These are phyloP conservation scores for Breynia disticha DNA, from an alignment of 441 rosid species.

Conservation along the genomic window DNA sequence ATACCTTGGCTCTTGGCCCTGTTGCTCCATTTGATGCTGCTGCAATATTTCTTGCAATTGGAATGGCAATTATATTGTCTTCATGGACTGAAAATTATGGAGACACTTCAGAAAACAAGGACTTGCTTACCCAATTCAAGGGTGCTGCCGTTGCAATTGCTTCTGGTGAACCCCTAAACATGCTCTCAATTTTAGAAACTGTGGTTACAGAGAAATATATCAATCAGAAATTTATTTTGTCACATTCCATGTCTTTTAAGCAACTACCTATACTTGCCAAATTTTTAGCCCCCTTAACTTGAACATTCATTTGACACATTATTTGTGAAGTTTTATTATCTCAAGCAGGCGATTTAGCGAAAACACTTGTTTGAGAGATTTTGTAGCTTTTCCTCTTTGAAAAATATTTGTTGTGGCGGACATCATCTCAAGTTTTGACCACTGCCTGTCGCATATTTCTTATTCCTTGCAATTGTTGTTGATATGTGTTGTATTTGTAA, in stretches of 20 bases:
- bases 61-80: conserved; percentile 81
- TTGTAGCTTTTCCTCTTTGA: too few species aligned
- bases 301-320: too few species aligned
- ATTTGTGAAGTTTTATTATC: too few species aligned
- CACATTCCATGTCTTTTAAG: too few species aligned
- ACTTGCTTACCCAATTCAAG: conserved; percentile 82
- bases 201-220: not conserved
- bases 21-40: conserved; percentile 99
- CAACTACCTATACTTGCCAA: too few species aligned
- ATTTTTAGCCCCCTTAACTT: too few species aligned
- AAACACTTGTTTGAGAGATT: too few species aligned
- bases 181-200: not conserved
- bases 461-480: conserved; percentile 1
- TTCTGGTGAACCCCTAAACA: conserved; percentile 45
- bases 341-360: too few species aligned
- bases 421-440: too few species aligned
- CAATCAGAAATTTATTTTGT: not conserved
- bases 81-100: conserved; percentile 91
- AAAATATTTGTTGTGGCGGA: too few species aligned
- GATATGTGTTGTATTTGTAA: conserved; percentile 3
- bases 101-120: conserved; percentile 84
- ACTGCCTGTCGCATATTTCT: not conserved
- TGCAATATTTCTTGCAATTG: conserved; percentile 90
- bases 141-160: conserved; percentile 90
- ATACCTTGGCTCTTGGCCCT: conserved; percentile 68